Evolutionary conservation across 495 filamentous ascomycete genomes (phyloP).

Genomic region (Stereocaulon alpinum): DNA sequence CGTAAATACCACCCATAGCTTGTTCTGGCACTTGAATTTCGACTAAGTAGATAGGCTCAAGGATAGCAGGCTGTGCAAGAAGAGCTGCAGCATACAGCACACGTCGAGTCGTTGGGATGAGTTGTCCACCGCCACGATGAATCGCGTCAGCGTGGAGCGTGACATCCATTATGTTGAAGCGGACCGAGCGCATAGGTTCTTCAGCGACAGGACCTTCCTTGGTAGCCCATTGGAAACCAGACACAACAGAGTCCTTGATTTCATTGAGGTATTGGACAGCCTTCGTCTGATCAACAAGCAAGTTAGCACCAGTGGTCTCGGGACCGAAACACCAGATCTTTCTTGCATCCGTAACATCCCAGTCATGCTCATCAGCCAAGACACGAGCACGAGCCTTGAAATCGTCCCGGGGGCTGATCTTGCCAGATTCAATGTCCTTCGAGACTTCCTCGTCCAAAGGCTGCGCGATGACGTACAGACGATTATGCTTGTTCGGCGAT

Average conservation of each 20-base stretch:
- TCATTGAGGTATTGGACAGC: conserved; percentile 99
- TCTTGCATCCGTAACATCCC: conserved; percentile 99
- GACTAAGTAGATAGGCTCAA: conserved; percentile 97
- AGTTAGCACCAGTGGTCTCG: conserved; percentile 93
- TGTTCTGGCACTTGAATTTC: conserved; percentile 98
- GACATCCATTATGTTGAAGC: conserved; percentile 99
- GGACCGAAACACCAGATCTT: conserved; percentile 99
- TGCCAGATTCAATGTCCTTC: conserved; percentile 82
- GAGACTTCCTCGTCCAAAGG: conserved; percentile 86
- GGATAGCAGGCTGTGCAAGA: conserved; percentile 78
- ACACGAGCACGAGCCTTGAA: conserved; percentile 97
- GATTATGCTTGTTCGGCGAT: conserved; percentile 99
- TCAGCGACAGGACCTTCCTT: conserved; percentile 95
- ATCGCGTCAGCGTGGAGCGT: conserved; percentile 99
- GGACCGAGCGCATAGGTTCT: conserved; percentile 92
- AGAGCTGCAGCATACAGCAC: conserved; percentile 88
- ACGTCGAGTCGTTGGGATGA: conserved; percentile 97
- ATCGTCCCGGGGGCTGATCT: conserved; percentile 92
- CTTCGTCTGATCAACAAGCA: conserved; percentile 99
- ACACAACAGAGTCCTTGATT: conserved; percentile 99
- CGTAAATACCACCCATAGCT: conserved; percentile 99
- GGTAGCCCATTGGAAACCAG: conserved; percentile 99
- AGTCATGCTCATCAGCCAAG: conserved; percentile 92
- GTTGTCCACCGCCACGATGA: conserved; percentile 96
- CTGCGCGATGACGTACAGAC: conserved; percentile 87